phyloP scores from a whole-genome alignment of 1,139 yeast genomes.

The Diutina pseudorugosa region DNA sequence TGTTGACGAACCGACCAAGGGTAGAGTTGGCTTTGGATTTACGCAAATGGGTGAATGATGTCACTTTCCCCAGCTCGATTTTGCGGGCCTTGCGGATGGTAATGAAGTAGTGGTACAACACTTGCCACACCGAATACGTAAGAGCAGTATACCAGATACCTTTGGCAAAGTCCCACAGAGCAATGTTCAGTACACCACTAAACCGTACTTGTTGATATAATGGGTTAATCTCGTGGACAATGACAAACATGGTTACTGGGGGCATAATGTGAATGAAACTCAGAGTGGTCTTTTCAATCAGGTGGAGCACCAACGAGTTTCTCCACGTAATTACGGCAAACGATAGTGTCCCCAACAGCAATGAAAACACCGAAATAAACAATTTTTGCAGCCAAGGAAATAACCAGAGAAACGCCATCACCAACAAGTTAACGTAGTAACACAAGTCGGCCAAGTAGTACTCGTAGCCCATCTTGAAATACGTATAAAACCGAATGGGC shows the following conservation, averaged over 20 bases:
- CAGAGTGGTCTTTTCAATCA: slow-evolving; percentile 87
- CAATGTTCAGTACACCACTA: slow-evolving; percentile 65
- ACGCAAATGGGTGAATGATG: slow-evolving; percentile 79
- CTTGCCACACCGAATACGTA: slow-evolving; percentile 90
- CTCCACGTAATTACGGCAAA: slow-evolving; percentile 97
- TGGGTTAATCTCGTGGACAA: slow-evolving; percentile 64
- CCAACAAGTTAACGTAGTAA: slow-evolving; percentile 71
- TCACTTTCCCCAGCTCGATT: slow-evolving; percentile 75
- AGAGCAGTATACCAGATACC: slow-evolving; percentile 73
- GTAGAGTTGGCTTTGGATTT: slow-evolving; percentile 51
- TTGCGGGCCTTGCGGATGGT: slow-evolving; percentile 69
- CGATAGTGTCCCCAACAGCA: slow-evolving; percentile 78
- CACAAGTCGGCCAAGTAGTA: slow-evolving; percentile 90
- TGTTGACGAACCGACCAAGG: slow-evolving; percentile 71
- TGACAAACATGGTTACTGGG: slow-evolving; percentile 76
- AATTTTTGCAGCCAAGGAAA: slow-evolving; percentile 62
- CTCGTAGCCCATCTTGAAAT: slow-evolving; percentile 67
- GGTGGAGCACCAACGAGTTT: slow-evolving; percentile 83
- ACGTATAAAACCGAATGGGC: slow-evolving; percentile 80
- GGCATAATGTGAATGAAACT: slow-evolving; percentile 89
- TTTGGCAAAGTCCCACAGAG: slow-evolving; percentile 57
- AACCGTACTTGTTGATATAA: slow-evolving; percentile 47
- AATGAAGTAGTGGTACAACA: slow-evolving; percentile 79
- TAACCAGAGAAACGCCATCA: slow-evolving; percentile 68
- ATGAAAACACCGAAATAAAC: slow-evolving; percentile 74